Percentiles rank a stretch among this genome's conserved stretches.
phyloP scores from a whole-genome alignment of 78 protist species.

The Andalucia godoyi region DNA sequence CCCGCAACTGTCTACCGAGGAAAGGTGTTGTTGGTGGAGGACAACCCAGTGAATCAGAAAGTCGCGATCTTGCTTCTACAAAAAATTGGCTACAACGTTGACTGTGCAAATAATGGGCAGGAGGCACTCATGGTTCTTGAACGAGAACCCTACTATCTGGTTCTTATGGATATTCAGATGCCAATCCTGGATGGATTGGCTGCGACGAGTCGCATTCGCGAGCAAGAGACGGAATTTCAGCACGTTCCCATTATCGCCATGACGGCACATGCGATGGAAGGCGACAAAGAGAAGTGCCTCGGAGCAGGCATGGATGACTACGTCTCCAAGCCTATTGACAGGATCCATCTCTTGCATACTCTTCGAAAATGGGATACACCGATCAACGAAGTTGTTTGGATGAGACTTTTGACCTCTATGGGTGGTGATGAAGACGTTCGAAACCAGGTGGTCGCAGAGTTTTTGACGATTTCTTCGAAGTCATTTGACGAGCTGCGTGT shows the following conservation, averaged over 20 bases:
- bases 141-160: background rate
- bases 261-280: conserved; percentile 34
- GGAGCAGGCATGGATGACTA: conserved; percentile 52
- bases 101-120: background rate
- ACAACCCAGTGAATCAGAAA: conserved; percentile 2
- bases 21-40: conserved; percentile 11
- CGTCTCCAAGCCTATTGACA: conserved; percentile 53
- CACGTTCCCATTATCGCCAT: conserved; percentile 36
- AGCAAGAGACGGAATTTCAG: no score
- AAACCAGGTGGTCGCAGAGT: no score
- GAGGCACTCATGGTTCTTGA: background rate
- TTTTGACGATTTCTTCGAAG: no score
- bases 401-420: no score
- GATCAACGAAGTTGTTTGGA: no score
- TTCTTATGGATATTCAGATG: conserved; percentile 4
- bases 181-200: conserved; percentile 31
- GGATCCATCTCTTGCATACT: no score
- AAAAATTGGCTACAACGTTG: background rate
- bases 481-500: no score
- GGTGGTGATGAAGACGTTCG: no score
- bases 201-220: conserved; percentile 32
- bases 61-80: background rate
- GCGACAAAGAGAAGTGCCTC: conserved; percentile 19
- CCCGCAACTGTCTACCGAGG: no score
- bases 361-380: no score